Base-by-base conservation (phyloP, 2,329 filamentous ascomycete species). In the Dothidotthia symphoricarpi region DNA sequence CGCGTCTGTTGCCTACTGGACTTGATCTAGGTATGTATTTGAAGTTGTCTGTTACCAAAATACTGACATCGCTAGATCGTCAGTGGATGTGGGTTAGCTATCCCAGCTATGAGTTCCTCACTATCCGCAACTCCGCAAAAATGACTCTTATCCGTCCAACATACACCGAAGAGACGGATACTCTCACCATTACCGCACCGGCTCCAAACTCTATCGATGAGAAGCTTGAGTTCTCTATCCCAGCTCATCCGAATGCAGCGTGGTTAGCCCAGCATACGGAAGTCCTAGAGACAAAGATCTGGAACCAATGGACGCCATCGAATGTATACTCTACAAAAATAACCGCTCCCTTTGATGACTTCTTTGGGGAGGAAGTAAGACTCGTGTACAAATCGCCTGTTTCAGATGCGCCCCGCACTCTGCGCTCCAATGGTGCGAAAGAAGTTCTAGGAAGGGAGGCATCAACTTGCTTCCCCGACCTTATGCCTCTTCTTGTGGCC, bases 31-130 rank as follows among this genome's bases (percentile, higher is more conserved):
- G 61, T 64, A 56, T 16, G 31, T 38, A 10, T 13, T n/a, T 14
- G 1, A 4, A 15, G 6, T 9, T 16, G 13, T 3, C n/a, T 4
- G 3, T 5, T 16, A 12, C 19, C 6, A 9, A 32, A 14, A 16
- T 19, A 15, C 41, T 55, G n/a, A 55, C 32, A n/a, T 3, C 4
- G 13, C 6, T 26, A 63, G 81, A 84, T 57, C 70, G 81, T 6
- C 75, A 78, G 47, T 84, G 81, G 80, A 84, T 84, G 81, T 80
- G 83, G 61, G 71, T 82, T 31, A 72, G 76, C 24, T 70, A 73
- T 2, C 66, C 72, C 12, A 69, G 68, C 4, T 64, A 70, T 33
- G 72, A 79, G 39, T 83, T 83, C 57, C 60, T 83, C 35, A 84
- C 81, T 3, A 83, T 84, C 53, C 77, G 81, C 11, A 69, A 77